phyloP scores from a whole-genome alignment of 2,329 filamentous ascomycete species.

The Capronia epimyces region DNA sequence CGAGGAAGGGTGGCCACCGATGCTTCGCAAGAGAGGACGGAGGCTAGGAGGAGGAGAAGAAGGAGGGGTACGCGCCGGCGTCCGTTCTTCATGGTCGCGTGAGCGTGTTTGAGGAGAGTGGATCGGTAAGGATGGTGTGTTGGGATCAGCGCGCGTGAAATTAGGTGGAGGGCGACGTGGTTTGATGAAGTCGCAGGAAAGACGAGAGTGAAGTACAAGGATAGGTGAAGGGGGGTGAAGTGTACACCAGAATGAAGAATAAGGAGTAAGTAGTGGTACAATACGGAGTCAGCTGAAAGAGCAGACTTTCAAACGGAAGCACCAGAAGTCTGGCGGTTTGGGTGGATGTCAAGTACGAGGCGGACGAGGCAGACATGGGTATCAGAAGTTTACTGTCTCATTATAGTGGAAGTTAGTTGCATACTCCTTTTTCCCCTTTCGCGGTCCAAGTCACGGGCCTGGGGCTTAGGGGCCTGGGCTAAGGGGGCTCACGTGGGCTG shows the following conservation, averaged over 20 bases:
- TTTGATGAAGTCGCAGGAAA: background rate
- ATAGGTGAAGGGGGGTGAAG: too few relatives aligned
- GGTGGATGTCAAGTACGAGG: too few relatives aligned
- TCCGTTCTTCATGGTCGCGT: constrained; percentile 34
- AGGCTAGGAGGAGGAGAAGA: constrained; percentile 36
- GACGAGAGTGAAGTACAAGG: too few relatives aligned
- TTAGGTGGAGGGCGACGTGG: background rate
- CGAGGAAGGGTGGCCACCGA: constrained; percentile 16
- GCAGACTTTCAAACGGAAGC: too few relatives aligned
- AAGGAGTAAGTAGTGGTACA: background rate
- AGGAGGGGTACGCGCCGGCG: constrained; percentile 32
- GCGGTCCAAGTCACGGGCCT: background rate
- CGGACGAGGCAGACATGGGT: background rate
- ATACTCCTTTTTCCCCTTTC: background rate
- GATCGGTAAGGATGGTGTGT: background rate
- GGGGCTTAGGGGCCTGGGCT: too few relatives aligned
- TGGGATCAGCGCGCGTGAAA: background rate
- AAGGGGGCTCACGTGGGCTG: too few relatives aligned
- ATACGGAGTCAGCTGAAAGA: background rate
- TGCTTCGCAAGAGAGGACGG: constrained; percentile 29
- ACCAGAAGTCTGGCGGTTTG: too few relatives aligned
- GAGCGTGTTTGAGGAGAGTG: constrained; percentile 2
- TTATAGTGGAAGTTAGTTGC: background rate
- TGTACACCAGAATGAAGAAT: background rate
- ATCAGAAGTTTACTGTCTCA: background rate